Percentiles rank a stretch among this genome's conserved stretches.
Conservation (phyloP, 78 protist species). For the Dictyostelium citrinum region DNA sequence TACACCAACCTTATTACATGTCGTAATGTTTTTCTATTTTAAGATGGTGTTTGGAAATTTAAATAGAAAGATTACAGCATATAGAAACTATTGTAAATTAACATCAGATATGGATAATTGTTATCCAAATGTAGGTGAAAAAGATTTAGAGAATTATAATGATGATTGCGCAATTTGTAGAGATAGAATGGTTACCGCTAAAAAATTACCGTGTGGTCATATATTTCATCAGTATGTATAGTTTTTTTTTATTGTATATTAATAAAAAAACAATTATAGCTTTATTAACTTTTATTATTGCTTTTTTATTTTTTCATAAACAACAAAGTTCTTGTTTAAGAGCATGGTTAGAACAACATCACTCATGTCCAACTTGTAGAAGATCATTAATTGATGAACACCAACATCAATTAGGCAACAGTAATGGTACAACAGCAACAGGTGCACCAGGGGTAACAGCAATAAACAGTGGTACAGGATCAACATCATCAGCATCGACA, state of each 20-base stretch:
- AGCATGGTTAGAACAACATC: constrained; percentile 88
- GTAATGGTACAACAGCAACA: not conserved
- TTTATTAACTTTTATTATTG: not conserved
- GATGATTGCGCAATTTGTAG: constrained; percentile 88
- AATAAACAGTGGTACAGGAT: not conserved
- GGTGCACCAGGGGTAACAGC: not conserved
- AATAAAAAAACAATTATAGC: not conserved
- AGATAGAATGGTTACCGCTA: constrained; percentile 82
- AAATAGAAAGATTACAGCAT: constrained; percentile 62
- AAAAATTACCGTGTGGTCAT: constrained; percentile 83
- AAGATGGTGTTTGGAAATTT: constrained; percentile 57
- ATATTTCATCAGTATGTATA: constrained; percentile 78
- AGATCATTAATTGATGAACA: constrained; percentile 77
- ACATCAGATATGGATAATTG: constrained; percentile 65
- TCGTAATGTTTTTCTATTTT: constrained; percentile 73
- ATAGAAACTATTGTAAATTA: constrained; percentile 81
- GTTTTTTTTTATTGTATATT: too few relatives aligned
- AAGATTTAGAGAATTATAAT: constrained; percentile 51
- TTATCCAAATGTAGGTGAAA: constrained; percentile 47
- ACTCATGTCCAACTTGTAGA: constrained; percentile 89
- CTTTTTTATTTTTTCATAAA: not conserved
- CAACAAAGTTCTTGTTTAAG: constrained; percentile 86
- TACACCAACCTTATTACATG: constrained; percentile 81
- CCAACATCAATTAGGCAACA: not conserved
- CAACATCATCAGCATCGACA: constrained; percentile 1